These are phyloP conservation scores for Alnus glutinosa DNA, from an alignment of 306 rosid genomes.

Conservation along the genomic window DNA sequence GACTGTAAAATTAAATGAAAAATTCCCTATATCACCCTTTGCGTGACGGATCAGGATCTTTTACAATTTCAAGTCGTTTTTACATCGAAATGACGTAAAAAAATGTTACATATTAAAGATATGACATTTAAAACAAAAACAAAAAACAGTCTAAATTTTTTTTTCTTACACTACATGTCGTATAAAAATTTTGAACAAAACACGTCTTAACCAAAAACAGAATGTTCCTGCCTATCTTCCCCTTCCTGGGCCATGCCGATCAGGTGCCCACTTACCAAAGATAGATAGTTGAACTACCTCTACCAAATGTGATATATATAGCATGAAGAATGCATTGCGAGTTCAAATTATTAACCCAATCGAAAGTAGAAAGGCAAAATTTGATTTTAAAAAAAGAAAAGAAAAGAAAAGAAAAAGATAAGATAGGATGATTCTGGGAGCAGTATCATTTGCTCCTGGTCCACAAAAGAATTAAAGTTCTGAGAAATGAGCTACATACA, in stretches of 20 bases:
- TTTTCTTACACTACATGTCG: too few species aligned
- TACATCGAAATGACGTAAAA: too few species aligned
- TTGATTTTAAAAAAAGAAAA: not conserved
- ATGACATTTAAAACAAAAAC: too few species aligned
- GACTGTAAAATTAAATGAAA: too few species aligned
- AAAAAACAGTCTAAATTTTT: too few species aligned
- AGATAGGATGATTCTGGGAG: constrained; percentile 16
- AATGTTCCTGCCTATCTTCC: not conserved
- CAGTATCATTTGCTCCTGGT: constrained; percentile 26
- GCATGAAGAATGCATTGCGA: constrained; percentile 11
- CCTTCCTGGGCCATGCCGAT: not conserved
- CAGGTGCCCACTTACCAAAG: too few species aligned
- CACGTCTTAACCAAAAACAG: too few species aligned
- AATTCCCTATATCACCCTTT: too few species aligned
- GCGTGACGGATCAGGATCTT: too few species aligned
- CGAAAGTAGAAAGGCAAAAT: not conserved
- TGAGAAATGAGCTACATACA: not conserved
- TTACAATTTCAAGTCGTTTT: too few species aligned
- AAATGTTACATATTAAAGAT: too few species aligned
- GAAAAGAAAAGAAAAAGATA: not conserved
- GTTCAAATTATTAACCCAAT: not conserved
- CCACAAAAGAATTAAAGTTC: constrained; percentile 30
- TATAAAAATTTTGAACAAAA: too few species aligned
- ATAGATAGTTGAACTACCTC: not conserved
- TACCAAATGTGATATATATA: not conserved